These are phyloP conservation scores for Phytophthora cactorum DNA, from an alignment of 352 stramenopile genomes.

Conservation along the genomic window DNA sequence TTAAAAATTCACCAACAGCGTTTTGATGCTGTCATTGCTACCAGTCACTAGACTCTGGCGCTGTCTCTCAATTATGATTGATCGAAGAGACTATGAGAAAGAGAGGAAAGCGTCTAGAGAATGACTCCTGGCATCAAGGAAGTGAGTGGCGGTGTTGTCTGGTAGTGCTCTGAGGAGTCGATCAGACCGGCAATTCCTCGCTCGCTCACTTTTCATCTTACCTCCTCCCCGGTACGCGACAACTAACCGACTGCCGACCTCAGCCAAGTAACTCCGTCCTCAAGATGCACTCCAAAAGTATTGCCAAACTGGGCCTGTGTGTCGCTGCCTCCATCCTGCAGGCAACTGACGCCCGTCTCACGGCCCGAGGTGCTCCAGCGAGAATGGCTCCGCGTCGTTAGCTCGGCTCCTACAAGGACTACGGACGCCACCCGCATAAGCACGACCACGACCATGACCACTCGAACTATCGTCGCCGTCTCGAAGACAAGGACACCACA, in stretches of 20 bases:
- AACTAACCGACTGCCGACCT: neutral
- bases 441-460: conserved; percentile 16
- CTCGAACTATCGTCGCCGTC: conserved; percentile 26
- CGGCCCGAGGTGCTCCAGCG: neutral
- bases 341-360: conserved; percentile 9
- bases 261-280: neutral
- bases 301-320: conserved; percentile 21
- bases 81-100: too few species aligned
- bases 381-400: conserved; percentile 13
- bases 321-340: conserved; percentile 21
- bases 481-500: conserved; percentile 22
- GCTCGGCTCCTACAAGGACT: conserved; percentile 26
- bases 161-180: too few species aligned
- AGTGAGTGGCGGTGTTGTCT: too few species aligned
- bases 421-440: conserved; percentile 10
- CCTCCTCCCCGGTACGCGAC: conserved; percentile 5
- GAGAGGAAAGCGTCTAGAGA: too few species aligned
- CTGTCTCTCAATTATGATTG: too few species aligned
- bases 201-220: conserved; percentile 22
- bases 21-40: too few species aligned
- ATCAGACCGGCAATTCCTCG: neutral
- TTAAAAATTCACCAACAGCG: too few species aligned
- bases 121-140: too few species aligned
- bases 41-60: too few species aligned
- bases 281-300: conserved; percentile 29